Conservation (phyloP, 805 yeast species). For the Wickerhamiella allomyrinae region DNA sequence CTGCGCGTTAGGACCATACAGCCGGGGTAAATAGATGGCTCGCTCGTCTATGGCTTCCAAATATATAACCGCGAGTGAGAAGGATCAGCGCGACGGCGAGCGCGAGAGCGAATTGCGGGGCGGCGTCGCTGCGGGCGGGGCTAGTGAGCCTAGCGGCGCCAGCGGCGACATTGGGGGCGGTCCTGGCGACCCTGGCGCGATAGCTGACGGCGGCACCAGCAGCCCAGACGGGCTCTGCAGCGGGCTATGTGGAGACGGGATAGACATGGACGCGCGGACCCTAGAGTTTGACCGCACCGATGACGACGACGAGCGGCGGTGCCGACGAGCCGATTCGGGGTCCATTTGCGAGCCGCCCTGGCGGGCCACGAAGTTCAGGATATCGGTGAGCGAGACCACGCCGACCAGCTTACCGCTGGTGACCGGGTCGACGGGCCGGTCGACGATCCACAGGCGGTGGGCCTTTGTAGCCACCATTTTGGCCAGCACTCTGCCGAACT, state of each 20-base stretch:
- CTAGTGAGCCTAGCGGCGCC: neutral
- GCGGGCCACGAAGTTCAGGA: slow-evolving; percentile 65
- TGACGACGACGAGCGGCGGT: slow-evolving; percentile 39
- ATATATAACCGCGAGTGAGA: too few relatives aligned
- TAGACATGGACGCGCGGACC: slow-evolving; percentile 6
- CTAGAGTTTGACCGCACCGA: slow-evolving; percentile 17
- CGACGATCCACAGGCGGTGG: slow-evolving; percentile 46
- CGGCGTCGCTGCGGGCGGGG: neutral
- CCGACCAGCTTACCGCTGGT: slow-evolving; percentile 69
- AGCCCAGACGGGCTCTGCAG: neutral
- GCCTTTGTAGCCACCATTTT: slow-evolving; percentile 90
- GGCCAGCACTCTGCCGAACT: slow-evolving; percentile 80
- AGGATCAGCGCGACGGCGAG: too few relatives aligned
- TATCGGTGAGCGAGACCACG: slow-evolving; percentile 83
- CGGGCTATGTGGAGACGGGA: neutral
- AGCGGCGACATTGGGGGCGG: neutral
- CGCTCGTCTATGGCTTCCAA: too few relatives aligned
- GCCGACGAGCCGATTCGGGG: slow-evolving; percentile 78
- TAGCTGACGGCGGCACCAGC: neutral
- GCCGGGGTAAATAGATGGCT: too few relatives aligned
- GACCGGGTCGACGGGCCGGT: slow-evolving; percentile 19
- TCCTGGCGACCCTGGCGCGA: neutral
- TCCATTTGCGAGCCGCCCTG: slow-evolving; percentile 59
- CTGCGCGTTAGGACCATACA: too few relatives aligned
- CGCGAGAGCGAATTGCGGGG: neutral